These are phyloP conservation scores for Penicillium canescens DNA, from an alignment of 495 filamentous ascomycete species.

Conservation along the genomic window DNA sequence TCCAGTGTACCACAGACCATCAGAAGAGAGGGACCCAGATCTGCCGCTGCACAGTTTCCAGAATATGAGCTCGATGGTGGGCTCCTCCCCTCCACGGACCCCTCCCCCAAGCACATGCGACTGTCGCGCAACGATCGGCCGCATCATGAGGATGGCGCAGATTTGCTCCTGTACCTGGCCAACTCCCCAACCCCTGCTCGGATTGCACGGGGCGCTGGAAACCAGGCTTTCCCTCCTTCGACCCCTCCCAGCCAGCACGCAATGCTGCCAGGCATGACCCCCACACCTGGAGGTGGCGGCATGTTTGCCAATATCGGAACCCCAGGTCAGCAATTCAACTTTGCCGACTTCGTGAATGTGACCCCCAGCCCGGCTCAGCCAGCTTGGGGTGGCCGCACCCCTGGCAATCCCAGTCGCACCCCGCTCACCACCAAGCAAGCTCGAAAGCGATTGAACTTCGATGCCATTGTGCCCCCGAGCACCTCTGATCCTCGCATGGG, in stretches of 20 bases:
- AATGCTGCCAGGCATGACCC: constrained; percentile 62
- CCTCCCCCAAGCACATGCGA: constrained; percentile 69
- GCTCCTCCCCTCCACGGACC: constrained; percentile 78
- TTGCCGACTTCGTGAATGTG: constrained; percentile 95
- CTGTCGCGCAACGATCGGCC: constrained; percentile 44
- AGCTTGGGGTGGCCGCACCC: constrained; percentile 65
- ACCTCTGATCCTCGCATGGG: constrained; percentile 33
- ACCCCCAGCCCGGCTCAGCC: constrained; percentile 93
- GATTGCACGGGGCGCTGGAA: constrained; percentile 34
- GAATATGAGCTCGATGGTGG: constrained; percentile 52
- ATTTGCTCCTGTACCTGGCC: constrained; percentile 87
- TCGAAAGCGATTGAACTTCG: constrained; percentile 66
- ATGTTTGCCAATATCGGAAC: constrained; percentile 60
- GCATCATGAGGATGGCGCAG: constrained; percentile 78
- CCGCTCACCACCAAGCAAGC: constrained; percentile 56
- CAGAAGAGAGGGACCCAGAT: constrained; percentile 73
- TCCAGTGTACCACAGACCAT: constrained; percentile 60
- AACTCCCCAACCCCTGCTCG: constrained; percentile 86
- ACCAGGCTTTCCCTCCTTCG: constrained; percentile 67
- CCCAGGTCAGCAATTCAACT: constrained; percentile 77
- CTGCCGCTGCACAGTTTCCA: constrained; percentile 77
- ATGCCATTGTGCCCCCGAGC: constrained; percentile 58
- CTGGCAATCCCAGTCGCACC: constrained; percentile 58
- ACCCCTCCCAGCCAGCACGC: constrained; percentile 83
- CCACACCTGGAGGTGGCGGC: constrained; percentile 68